Conservation (phyloP, 1,139 yeast genomes). For the Geotrichum cucujoidarum region DNA sequence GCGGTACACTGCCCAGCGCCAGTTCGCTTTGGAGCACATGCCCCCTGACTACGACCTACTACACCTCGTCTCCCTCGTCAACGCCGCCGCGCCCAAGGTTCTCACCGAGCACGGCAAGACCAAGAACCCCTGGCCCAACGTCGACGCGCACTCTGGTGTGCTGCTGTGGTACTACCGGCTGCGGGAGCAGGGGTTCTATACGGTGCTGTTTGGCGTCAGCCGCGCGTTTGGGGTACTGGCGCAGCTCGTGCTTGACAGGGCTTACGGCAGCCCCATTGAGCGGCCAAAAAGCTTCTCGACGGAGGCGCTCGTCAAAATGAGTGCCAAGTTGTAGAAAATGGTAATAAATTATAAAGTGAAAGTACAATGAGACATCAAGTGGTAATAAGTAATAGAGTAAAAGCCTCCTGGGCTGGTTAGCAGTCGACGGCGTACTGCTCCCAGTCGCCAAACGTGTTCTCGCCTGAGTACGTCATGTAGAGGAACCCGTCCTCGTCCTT, state of each 20-base stretch:
- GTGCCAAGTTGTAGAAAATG: neutral
- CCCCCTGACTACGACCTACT: slow-evolving; percentile 83
- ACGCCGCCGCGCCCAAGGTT: slow-evolving; percentile 51
- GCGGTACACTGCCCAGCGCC: slow-evolving; percentile 96
- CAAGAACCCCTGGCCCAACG: slow-evolving; percentile 62
- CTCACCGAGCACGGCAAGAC: slow-evolving; percentile 56
- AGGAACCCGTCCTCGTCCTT: slow-evolving; percentile 96
- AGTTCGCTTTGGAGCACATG: slow-evolving; percentile 95
- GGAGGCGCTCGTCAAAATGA: slow-evolving; percentile 32
- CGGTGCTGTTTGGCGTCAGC: slow-evolving; percentile 56
- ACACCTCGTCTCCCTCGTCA: slow-evolving; percentile 75
- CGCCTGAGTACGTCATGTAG: slow-evolving; percentile 70
- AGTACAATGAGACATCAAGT: too few relatives aligned
- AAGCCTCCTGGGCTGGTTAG: too few relatives aligned
- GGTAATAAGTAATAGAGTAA: too few relatives aligned
- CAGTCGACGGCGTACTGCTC: too few relatives aligned
- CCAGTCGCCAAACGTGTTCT: slow-evolving; percentile 42
- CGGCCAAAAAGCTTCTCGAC: slow-evolving; percentile 54
- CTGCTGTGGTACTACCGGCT: slow-evolving; percentile 56
- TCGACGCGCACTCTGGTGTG: slow-evolving; percentile 56
- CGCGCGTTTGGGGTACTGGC: slow-evolving; percentile 55
- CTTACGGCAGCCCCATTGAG: slow-evolving; percentile 56
- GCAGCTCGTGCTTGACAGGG: slow-evolving; percentile 57
- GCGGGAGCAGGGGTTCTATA: slow-evolving; percentile 50
- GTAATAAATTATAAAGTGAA: too few relatives aligned